phyloP scores from a whole-genome alignment of 2,329 filamentous ascomycete species.

The Tothia fuscella region DNA sequence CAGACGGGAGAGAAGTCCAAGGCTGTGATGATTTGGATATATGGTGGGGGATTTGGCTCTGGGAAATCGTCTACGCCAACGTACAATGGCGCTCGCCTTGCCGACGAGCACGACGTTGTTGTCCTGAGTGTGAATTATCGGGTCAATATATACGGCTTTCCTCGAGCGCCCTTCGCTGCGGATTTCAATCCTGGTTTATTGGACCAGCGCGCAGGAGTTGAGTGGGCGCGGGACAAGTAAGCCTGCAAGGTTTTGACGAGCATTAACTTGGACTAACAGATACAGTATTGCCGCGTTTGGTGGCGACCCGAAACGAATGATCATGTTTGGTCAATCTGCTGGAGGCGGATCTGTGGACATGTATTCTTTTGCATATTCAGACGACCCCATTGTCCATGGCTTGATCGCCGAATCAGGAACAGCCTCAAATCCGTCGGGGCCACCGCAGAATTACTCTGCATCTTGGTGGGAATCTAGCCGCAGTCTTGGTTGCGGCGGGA shows the following conservation, averaged over 20 bases:
- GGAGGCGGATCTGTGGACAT: slow-evolving; percentile 8
- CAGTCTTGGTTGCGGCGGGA: slow-evolving; percentile 5
- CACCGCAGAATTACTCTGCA: slow-evolving; percentile 26
- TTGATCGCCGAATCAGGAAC: slow-evolving; percentile 5
- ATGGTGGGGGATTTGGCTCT: slow-evolving; percentile 8
- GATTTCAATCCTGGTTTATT: slow-evolving; percentile 4
- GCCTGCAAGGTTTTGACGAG: neutral
- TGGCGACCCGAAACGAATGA: slow-evolving; percentile 28
- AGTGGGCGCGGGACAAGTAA: slow-evolving; percentile 7
- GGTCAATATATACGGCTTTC: slow-evolving; percentile 9
- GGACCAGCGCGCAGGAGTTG: slow-evolving; percentile 7
- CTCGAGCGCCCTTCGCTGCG: neutral
- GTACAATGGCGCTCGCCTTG: slow-evolving; percentile 10
- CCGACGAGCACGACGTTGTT: slow-evolving; percentile 10
- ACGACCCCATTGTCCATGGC: slow-evolving; percentile 8
- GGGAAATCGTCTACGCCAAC: neutral
- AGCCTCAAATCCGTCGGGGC: slow-evolving; percentile 3
- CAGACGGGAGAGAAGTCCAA: slow-evolving; percentile 6
- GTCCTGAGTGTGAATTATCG: slow-evolving; percentile 11
- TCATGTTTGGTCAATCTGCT: slow-evolving; percentile 7
- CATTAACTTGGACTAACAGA: slow-evolving; percentile 26
- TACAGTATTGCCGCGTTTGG: slow-evolving; percentile 32
- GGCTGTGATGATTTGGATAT: slow-evolving; percentile 12
- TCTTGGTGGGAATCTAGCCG: neutral
- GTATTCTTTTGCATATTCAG: slow-evolving; percentile 6